phyloP scores from a whole-genome alignment of 352 stramenopile species.

The Globisporangium abappressorium region DNA sequence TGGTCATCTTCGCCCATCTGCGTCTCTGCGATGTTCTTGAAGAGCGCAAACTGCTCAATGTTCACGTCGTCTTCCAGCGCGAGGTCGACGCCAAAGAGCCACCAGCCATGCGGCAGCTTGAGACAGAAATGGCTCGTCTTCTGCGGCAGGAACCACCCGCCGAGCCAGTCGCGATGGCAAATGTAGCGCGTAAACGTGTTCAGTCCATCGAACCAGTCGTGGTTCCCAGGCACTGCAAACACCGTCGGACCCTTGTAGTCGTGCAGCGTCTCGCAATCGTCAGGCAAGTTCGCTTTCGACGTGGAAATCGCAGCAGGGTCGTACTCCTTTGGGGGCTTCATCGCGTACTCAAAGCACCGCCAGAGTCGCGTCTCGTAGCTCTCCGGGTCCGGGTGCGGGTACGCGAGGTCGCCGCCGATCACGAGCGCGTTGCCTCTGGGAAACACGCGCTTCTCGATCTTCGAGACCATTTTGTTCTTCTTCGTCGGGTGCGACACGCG shows the following conservation, averaged over 20 bases:
- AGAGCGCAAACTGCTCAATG: slow-evolving; percentile 91
- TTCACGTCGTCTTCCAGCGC: slow-evolving; percentile 92
- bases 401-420: slow-evolving; percentile 92
- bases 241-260: slow-evolving; percentile 73
- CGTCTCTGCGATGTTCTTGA: slow-evolving; percentile 77
- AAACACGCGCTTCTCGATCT: slow-evolving; percentile 51
- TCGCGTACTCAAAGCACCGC: slow-evolving; percentile 92
- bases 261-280: slow-evolving; percentile 37
- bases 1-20: slow-evolving; percentile 79
- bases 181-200: slow-evolving; percentile 92
- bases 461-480: slow-evolving; percentile 25
- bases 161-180: slow-evolving; percentile 89
- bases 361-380: slow-evolving; percentile 91
- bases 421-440: slow-evolving; percentile 87
- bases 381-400: slow-evolving; percentile 84
- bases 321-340: slow-evolving; percentile 86
- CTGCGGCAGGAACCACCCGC: slow-evolving; percentile 91
- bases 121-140: slow-evolving; percentile 91
- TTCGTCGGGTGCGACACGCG: slow-evolving; percentile 19
- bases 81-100: slow-evolving; percentile 90
- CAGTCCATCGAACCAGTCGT: slow-evolving; percentile 94
- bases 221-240: slow-evolving; percentile 89
- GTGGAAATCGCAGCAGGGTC: slow-evolving; percentile 89
- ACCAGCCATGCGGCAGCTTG: slow-evolving; percentile 90
- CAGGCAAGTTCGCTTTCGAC: slow-evolving; percentile 58